phyloP scores from a whole-genome alignment of 2,329 filamentous ascomycete species.

The Epicoccum sorghinum region DNA sequence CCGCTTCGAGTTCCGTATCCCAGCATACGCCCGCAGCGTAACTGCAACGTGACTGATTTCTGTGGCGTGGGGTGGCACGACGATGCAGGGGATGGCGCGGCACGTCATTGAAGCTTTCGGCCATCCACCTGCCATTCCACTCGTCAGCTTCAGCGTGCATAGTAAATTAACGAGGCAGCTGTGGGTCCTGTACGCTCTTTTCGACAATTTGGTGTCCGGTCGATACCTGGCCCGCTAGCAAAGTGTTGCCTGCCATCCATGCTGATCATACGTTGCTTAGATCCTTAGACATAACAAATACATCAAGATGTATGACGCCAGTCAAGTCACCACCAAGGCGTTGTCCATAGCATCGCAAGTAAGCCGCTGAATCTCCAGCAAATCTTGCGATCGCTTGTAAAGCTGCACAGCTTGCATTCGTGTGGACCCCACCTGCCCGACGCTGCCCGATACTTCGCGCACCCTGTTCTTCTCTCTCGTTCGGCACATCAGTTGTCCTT shows the following conservation, averaged over 20 bases:
- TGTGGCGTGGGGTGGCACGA: constrained; percentile 8
- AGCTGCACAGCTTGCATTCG: constrained; percentile 1
- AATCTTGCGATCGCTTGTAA: not conserved
- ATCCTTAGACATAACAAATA: constrained; percentile 4
- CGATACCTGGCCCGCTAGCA: constrained; percentile 1
- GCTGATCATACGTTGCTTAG: constrained; percentile 15
- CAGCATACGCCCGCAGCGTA: constrained; percentile 6
- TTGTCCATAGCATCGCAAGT: constrained; percentile 12
- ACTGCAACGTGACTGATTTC: constrained; percentile 1
- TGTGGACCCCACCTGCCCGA: constrained; percentile 7
- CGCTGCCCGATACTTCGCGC: constrained; percentile 16
- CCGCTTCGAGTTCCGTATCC: constrained; percentile 1
- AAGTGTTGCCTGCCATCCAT: constrained; percentile 9
- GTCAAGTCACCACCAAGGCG: constrained; percentile 14
- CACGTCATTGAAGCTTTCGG: constrained; percentile 16
- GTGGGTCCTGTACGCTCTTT: constrained; percentile 20
- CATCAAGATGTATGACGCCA: constrained; percentile 30
- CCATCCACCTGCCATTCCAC: constrained; percentile 17
- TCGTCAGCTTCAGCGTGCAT: constrained; percentile 11
- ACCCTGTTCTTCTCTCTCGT: constrained; percentile 1
- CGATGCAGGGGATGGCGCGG: constrained; percentile 10
- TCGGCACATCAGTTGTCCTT: constrained; percentile 3
- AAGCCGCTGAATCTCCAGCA: constrained; percentile 4
- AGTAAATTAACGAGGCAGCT: constrained; percentile 16
- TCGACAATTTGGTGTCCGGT: constrained; percentile 5